Evolutionary conservation across 805 yeast species (phyloP).

Genomic region (Cyberlindnera galapagoensis): DNA sequence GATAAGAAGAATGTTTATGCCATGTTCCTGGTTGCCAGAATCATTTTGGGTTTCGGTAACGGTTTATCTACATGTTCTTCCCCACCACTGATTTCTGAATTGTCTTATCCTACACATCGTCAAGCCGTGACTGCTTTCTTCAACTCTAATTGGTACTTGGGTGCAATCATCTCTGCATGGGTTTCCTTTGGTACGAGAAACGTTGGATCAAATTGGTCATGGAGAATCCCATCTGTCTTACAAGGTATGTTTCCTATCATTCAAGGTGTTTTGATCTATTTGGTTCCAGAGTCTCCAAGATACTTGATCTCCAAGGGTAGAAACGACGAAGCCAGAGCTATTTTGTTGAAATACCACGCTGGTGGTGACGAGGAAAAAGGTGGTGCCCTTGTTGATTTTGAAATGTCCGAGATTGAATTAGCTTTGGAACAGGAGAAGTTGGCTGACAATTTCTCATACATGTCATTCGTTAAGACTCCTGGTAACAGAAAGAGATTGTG

Average conservation of each 20-base stretch:
- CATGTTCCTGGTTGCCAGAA: slow-evolving; percentile 26
- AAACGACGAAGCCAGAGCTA: slow-evolving; percentile 34
- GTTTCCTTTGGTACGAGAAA: slow-evolving; percentile 38
- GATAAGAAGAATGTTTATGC: too few species aligned
- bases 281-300: slow-evolving; percentile 47
- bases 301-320: slow-evolving; percentile 35
- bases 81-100: slow-evolving; percentile 44
- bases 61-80: slow-evolving; percentile 36
- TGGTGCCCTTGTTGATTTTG: slow-evolving; percentile 29
- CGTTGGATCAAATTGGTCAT: slow-evolving; percentile 29
- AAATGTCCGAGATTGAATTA: slow-evolving; percentile 33
- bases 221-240: slow-evolving; percentile 49
- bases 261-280: slow-evolving; percentile 30
- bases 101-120: slow-evolving; percentile 39
- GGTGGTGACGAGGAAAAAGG: slow-evolving; percentile 23
- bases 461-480: slow-evolving; percentile 31
- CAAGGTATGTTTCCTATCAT: slow-evolving; percentile 43
- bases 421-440: slow-evolving; percentile 35
- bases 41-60: slow-evolving; percentile 42
- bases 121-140: slow-evolving; percentile 36
- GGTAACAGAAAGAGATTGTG: slow-evolving; percentile 36
- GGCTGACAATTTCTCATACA: slow-evolving; percentile 27
- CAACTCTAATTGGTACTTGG: slow-evolving; percentile 46
- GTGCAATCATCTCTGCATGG: slow-evolving; percentile 47
- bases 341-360: slow-evolving; percentile 35